Percentiles rank a stretch among this genome's conserved stretches.
phyloP scores from a whole-genome alignment of 169 alveolate species.

The Haemoproteus tartakovskyi region DNA sequence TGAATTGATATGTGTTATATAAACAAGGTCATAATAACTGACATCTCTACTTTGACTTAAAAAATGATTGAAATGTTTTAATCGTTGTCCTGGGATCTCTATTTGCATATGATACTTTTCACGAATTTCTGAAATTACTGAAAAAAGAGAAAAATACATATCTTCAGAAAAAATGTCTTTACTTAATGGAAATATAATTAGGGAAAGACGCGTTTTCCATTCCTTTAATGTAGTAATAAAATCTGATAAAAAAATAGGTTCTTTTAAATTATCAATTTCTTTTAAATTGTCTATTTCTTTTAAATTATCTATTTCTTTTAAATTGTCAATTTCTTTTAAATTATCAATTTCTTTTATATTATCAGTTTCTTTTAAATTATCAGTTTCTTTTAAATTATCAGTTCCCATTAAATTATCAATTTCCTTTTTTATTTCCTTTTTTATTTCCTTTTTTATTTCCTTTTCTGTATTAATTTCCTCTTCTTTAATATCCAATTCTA shows the following conservation, averaged over 20 bases:
- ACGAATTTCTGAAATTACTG: constrained; percentile 17
- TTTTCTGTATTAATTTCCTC: not conserved
- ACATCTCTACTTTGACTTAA: constrained; percentile 14
- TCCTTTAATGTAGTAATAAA: constrained; percentile 20
- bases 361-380: no score
- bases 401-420: no score
- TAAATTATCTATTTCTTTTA: no score
- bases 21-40: constrained; percentile 10
- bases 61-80: constrained; percentile 38
- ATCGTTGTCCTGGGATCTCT: constrained; percentile 40
- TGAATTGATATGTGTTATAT: constrained; percentile 10
- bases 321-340: not conserved
- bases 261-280: no score
- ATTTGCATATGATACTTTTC: constrained; percentile 5
- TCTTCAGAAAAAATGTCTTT: constrained; percentile 18
- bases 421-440: no score
- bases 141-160: constrained; percentile 22
- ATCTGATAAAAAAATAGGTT: constrained; percentile 8
- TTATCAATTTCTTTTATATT: no score
- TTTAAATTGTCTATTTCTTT: no score
- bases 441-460: not conserved
- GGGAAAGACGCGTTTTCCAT: constrained; percentile 34
- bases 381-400: no score
- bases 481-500: not conserved
- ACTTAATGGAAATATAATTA: constrained; percentile 26